A percentile compares a stretch with the other conserved stretches of the same genome.
Conservation (phyloP, 2,329 filamentous ascomycete species). For the Ceratocystis eucalypticola region DNA sequence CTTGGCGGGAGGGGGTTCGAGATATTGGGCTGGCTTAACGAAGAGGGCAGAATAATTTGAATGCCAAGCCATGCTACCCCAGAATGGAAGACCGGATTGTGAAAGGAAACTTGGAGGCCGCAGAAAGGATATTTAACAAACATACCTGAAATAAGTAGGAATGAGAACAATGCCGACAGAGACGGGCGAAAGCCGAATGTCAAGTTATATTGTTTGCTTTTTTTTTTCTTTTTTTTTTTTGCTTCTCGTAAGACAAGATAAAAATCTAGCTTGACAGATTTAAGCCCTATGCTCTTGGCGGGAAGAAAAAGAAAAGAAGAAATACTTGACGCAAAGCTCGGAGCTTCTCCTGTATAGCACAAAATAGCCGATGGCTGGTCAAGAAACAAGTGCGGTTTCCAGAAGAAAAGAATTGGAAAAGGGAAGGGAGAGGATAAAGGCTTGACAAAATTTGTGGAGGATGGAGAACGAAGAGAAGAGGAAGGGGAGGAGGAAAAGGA, state of each 20-base stretch:
- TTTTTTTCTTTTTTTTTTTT: background rate
- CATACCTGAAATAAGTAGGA: background rate
- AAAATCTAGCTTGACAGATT: background rate
- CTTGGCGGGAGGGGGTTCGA: background rate
- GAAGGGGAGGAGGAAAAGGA: background rate
- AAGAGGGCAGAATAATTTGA: background rate
- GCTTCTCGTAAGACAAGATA: background rate
- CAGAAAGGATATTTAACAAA: background rate
- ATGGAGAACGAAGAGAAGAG: background rate
- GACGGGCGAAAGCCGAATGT: background rate
- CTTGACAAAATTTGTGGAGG: background rate
- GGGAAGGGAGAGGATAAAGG: background rate
- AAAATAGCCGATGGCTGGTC: background rate
- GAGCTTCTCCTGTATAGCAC: background rate
- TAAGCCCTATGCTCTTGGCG: background rate
- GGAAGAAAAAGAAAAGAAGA: background rate
- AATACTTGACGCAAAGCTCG: background rate
- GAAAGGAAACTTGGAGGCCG: background rate
- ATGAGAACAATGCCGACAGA: background rate
- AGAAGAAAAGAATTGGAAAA: background rate
- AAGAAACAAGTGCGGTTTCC: background rate
- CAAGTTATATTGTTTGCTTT: conserved; percentile 5
- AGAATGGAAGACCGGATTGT: background rate
- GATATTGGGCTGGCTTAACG: background rate
- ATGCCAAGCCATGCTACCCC: background rate